Evolutionary conservation across 202 grass and related monocot genomes (phyloP).

Genomic region (Schoenoplectus tabernaemontani): DNA sequence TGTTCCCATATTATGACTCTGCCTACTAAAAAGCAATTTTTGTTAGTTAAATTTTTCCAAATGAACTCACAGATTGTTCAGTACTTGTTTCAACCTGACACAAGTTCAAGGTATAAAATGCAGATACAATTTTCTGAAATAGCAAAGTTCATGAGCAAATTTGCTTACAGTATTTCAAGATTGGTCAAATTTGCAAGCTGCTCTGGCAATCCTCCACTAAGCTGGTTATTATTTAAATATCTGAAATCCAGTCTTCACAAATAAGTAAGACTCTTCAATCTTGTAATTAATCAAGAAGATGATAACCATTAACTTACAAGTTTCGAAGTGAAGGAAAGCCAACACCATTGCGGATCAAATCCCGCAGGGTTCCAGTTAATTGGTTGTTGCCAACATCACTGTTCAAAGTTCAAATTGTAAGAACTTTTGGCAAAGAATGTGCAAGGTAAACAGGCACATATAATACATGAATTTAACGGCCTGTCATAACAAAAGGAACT

Average conservation of each 20-base stretch:
- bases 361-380: conserved; percentile 67
- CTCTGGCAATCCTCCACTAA: conserved; percentile 75
- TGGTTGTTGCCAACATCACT: conserved; percentile 91
- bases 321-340: conserved; percentile 84
- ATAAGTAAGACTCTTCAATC: not conserved
- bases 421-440: conserved; percentile 11
- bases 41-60: not conserved
- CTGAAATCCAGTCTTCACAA: conserved; percentile 31
- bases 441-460: not conserved
- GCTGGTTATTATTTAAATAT: conserved; percentile 80
- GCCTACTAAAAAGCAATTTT: not conserved
- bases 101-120: not conserved
- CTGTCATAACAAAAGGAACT: not conserved
- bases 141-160: not conserved
- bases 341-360: conserved; percentile 62
- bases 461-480: not conserved
- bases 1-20: not conserved
- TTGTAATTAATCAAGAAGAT: not conserved
- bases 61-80: not conserved
- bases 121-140: conserved; percentile 1
- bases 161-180: conserved; percentile 85
- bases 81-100: too few relatives aligned
- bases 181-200: conserved; percentile 90
- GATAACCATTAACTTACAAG: conserved; percentile 44
- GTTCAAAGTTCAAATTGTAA: conserved; percentile 16